Base-by-base conservation (phyloP, 345 rosid genomes). In the Ailanthus altissimus region DNA sequence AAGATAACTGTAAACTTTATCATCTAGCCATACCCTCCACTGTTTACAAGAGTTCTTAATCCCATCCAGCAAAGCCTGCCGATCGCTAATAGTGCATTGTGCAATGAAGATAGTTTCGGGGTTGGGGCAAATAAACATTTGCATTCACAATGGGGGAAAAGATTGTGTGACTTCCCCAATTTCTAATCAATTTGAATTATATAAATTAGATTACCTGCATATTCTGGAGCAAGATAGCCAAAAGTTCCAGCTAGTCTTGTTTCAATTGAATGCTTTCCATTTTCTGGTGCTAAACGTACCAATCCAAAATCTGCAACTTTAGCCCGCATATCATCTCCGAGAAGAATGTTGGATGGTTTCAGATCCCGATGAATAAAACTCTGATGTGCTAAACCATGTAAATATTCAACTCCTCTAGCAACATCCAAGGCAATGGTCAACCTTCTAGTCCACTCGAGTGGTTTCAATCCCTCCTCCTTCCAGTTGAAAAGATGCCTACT, bases 331-430 rank as follows among this genome's bases (percentile, higher is more conserved):
- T 85, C 85, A 85, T 85, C 87, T 57, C 84, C 87, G 6, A 85
- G 87, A 80, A 85, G 87, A 50, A 82, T 85, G 71, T 85, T 85
- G 54, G 87, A 85, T 15, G 87, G 87, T 78, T 84, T 84, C 26
- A 85, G 77, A 53, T 75, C 77, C 50, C 77, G 64, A 4, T 75
- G 77, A 23, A 75, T 75, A 38, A 75, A 75, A 67, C 88, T 80
- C 75, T 82, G 84, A 36, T 82, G 85, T n/a, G 85, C 88, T 45
- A 85, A 76, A 40, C 85, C 80, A 69, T 85, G 88, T 3, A 85
- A 79, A 78, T 85, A 85, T 51, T 85, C 88, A 68, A 85, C 88
- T 46, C 84, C 88, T 78, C 88, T 78, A 2, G 88, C 88, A 5
- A 82, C 88, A 78, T 85, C 88, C 82, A 85, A 82, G 36, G 81